Base-by-base conservation (phyloP, 2,329 filamentous ascomycete genomes). In the Botrytis squamosa region DNA sequence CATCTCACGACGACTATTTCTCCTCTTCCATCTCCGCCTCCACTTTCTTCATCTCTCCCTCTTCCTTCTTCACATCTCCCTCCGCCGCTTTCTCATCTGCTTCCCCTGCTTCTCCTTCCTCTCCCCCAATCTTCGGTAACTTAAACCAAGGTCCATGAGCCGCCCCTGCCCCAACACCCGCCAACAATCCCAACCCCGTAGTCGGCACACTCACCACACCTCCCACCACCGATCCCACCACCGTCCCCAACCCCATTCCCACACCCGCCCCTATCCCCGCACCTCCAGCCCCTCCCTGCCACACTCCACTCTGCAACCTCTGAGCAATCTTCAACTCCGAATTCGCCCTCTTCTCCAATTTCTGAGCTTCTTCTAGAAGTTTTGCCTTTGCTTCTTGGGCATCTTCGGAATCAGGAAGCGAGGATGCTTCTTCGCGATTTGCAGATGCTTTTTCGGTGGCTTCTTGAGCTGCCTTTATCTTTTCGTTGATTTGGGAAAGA, bases 301-400 rank as follows among this genome's bases (percentile, higher is more conserved):
- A 79, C 33, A 77, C 75, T 2, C 78, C 78, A 67, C 77, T 78
- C 57, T 79, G 78, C 38, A 79, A 42, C 44, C 77, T 70, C 79
- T 87, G 88, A 46, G 92, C 93, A 71, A 92, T 91, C 76, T 89
- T 86, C 81, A 88, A 88, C 76, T 92, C 92, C 67, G 91, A 93
- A 18, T 66, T 68, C 1, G 76, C 74, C 8, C 70, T 75, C 46
- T 77, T 77, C 25, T 77, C 76, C 12, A 75, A 46, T 46, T 77
- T 77, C 18, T 60, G 40, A 10, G 77, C 77, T 65, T 78, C 76
- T 33, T 72, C 73, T 4, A 78, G 16, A 7, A 69, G 60, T 14
- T 72, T 36, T 20, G 72, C 44, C 60, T 78, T 77, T 49, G 75
- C 74, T 62, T 77, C 76, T 7, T 71, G 57, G 59, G 76, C 74